These are phyloP conservation scores for Hyaloscypha variabilis DNA, from an alignment of 495 filamentous ascomycete species.

Conservation along the genomic window DNA sequence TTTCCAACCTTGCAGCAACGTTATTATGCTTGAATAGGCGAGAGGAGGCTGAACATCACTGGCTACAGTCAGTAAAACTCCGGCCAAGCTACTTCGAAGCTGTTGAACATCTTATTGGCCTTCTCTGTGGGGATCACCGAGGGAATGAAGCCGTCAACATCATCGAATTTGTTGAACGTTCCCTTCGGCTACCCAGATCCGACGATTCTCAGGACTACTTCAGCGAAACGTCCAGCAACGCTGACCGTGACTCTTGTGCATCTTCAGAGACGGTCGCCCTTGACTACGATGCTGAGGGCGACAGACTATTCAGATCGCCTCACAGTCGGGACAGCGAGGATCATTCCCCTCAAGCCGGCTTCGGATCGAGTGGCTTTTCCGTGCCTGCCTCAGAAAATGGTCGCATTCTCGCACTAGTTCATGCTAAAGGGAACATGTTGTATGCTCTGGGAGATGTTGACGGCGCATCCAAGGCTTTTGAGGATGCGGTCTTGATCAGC, in stretches of 20 bases:
- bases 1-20: constrained; percentile 91
- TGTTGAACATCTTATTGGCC: constrained; percentile 90
- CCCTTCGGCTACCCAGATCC: constrained; percentile 56
- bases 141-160: constrained; percentile 85
- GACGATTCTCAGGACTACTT: constrained; percentile 31
- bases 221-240: constrained; percentile 32
- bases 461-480: constrained; percentile 86
- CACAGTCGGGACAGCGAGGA: constrained; percentile 48
- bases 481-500: constrained; percentile 91
- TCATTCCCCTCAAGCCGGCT: constrained; percentile 54
- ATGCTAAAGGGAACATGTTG: constrained; percentile 98
- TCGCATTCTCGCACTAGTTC: constrained; percentile 86
- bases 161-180: constrained; percentile 85
- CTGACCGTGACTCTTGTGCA: constrained; percentile 46
- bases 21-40: constrained; percentile 79
- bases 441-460: constrained; percentile 87
- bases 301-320: constrained; percentile 20
- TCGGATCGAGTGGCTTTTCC: constrained; percentile 82
- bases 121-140: constrained; percentile 81
- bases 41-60: constrained; percentile 84
- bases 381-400: constrained; percentile 91
- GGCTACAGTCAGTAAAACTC: constrained; percentile 79
- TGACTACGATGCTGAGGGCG: constrained; percentile 42
- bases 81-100: constrained; percentile 94
- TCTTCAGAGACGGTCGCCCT: constrained; percentile 59